Conservation (phyloP, 768 basidiomycete genomes). For the Tylopilus balloui region DNA sequence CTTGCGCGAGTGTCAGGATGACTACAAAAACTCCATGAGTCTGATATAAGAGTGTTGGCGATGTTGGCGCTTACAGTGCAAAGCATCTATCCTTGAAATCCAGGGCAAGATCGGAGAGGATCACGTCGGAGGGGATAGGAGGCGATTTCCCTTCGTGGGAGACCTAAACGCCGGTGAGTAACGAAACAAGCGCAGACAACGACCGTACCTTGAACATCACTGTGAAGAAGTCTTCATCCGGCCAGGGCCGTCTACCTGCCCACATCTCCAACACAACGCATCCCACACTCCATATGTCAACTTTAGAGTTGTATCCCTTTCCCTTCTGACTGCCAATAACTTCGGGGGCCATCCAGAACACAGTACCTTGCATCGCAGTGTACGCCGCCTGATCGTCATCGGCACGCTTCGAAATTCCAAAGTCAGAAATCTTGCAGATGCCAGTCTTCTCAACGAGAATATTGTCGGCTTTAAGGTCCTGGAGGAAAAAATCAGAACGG, state of each 20-base stretch:
- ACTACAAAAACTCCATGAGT: slow-evolving; percentile 34
- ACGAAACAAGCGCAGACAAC: background rate
- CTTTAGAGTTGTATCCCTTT: slow-evolving; percentile 92
- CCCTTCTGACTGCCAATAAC: slow-evolving; percentile 77
- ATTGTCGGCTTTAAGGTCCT: slow-evolving; percentile 98
- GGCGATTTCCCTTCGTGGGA: slow-evolving; percentile 83
- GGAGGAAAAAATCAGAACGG: slow-evolving; percentile 9
- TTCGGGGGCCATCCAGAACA: slow-evolving; percentile 99
- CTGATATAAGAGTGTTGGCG: background rate
- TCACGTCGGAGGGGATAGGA: slow-evolving; percentile 82
- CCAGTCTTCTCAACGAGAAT: slow-evolving; percentile 93
- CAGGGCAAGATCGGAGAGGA: slow-evolving; percentile 67
- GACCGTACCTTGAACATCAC: slow-evolving; percentile 87
- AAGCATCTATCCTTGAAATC: slow-evolving; percentile 90
- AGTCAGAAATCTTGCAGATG: slow-evolving; percentile 95
- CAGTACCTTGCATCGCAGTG: slow-evolving; percentile 95
- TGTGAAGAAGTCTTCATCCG: slow-evolving; percentile 80
- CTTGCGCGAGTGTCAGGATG: slow-evolving; percentile 81
- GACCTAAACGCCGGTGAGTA: slow-evolving; percentile 45
- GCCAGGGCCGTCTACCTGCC: slow-evolving; percentile 95
- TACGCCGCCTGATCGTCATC: slow-evolving; percentile 80
- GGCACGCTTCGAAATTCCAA: slow-evolving; percentile 96
- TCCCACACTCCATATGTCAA: slow-evolving; percentile 98
- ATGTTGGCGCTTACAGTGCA: slow-evolving; percentile 60
- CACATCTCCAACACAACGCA: slow-evolving; percentile 99